Evolutionary conservation across 208 protist species (phyloP), one percentile per base, ranked within the genome.

Genomic region (Leishmania major): DNA sequence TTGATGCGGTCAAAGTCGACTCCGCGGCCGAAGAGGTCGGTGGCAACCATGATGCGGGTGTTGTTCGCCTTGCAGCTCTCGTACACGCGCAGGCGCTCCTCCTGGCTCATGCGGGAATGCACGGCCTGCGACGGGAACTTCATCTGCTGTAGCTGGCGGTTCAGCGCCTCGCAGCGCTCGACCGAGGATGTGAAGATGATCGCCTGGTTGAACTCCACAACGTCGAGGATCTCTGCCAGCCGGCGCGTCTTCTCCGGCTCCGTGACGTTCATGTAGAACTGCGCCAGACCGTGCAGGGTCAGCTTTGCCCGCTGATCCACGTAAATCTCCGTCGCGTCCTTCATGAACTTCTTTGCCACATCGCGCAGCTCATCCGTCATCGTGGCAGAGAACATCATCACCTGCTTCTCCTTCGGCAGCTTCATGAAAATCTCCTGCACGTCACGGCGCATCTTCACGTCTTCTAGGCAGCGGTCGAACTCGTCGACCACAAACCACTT

Each of bases 311-410:
- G 96, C 89, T 99, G 99, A 82, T 99, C 98, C 47, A 99, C 95
- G 88, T 98, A 99, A 71, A 99, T 99, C 91, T 99, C 99, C 62
- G 98, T 97, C 55, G 95, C 87, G 81, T 96, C 94, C 69, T 88
- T 89, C 97, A 99, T 99, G 89, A 99, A 99, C 88, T 99, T 99
- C 87, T 99, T 99, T 78, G 99, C 98, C 19, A 99, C 89, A 59
- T 86, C 83, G 55, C 96, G 92, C 76, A 99, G 94, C 35, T 99
- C 96, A 59, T 99, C 93, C 47, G 94, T 93, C 84, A 99, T 98
- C 59, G 99, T 99, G 25, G 99, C 99, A 22, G 99, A 99, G 93
- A 99, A 99, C 97, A 99, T 99, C 98, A 99, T 99, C 76, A 99
- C 98, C 94, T 99, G 99, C 92, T 99, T 99, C 78, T 98, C 89